A percentile compares a stretch with the other conserved stretches of the same genome.
Conservation (phyloP, 1,139 yeast species). For the Geotrichum siamense region DNA sequence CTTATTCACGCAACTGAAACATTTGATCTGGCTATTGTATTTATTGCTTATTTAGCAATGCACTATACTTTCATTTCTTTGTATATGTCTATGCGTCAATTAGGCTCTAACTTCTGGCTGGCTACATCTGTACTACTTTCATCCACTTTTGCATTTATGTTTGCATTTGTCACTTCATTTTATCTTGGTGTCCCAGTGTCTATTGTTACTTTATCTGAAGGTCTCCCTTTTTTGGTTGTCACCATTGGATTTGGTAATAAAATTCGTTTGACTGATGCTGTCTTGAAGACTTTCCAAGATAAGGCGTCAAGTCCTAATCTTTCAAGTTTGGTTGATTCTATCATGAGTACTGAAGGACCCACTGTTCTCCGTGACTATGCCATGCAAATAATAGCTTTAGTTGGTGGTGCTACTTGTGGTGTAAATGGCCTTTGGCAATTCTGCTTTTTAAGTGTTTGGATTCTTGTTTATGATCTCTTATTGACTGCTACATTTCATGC, state of each 20-base stretch:
- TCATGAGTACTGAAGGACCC: constrained; percentile 61
- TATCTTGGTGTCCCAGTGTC: constrained; percentile 48
- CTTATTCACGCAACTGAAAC: constrained; percentile 73
- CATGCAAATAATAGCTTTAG: constrained; percentile 66
- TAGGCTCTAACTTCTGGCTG: constrained; percentile 87
- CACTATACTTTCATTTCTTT: constrained; percentile 74
- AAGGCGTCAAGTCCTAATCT: constrained; percentile 24
- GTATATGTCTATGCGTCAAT: constrained; percentile 67
- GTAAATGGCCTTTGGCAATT: constrained; percentile 59
- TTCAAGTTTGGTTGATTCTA: constrained; percentile 41
- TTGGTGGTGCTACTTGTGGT: constrained; percentile 71
- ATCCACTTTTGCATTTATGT: constrained; percentile 77
- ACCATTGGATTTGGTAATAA: constrained; percentile 91
- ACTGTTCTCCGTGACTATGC: constrained; percentile 73
- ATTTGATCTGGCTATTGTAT: constrained; percentile 74
- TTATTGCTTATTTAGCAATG: constrained; percentile 85
- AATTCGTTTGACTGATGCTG: constrained; percentile 62
- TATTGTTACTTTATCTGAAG: constrained; percentile 75
- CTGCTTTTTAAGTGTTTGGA: constrained; percentile 68
- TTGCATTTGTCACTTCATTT: constrained; percentile 65
- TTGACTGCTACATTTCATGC: constrained; percentile 78
- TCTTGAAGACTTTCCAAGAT: constrained; percentile 34
- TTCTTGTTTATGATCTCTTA: constrained; percentile 64
- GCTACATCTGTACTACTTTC: constrained; percentile 76
- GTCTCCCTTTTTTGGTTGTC: constrained; percentile 88